Conservation (phyloP, 2,329 filamentous ascomycete genomes). For the Fusarium brachygibbosum region DNA sequence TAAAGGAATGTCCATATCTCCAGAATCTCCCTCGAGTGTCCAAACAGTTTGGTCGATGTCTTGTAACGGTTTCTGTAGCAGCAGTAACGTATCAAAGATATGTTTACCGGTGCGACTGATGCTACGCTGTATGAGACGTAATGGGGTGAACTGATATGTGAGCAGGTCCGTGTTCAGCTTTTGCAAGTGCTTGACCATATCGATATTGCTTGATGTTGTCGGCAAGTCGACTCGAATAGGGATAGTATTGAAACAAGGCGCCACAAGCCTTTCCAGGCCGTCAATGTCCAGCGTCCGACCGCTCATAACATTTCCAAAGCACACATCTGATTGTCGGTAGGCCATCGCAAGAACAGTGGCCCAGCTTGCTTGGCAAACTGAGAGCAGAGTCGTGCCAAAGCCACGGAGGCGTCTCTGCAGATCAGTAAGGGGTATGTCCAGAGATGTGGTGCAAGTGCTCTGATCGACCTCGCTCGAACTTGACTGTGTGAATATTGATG, state of each 20-base stretch:
- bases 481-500: slow-evolving; percentile 45
- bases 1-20: slow-evolving; percentile 80
- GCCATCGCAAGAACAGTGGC: slow-evolving; percentile 71
- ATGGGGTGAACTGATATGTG: slow-evolving; percentile 79
- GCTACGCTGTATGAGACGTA: slow-evolving; percentile 76
- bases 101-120: slow-evolving; percentile 59
- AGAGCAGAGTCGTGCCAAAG: slow-evolving; percentile 72
- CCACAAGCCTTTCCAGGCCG: slow-evolving; percentile 79
- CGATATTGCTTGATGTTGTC: slow-evolving; percentile 62
- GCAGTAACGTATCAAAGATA: slow-evolving; percentile 84
- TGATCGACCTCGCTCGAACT: slow-evolving; percentile 47
- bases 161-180: slow-evolving; percentile 71
- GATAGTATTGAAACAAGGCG: slow-evolving; percentile 92
- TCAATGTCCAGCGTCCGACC: slow-evolving; percentile 78
- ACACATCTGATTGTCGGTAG: slow-evolving; percentile 73
- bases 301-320: slow-evolving; percentile 89
- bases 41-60: slow-evolving; percentile 69
- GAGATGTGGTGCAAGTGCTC: slow-evolving; percentile 47
- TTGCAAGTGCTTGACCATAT: slow-evolving; percentile 73
- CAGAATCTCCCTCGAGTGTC: slow-evolving; percentile 68
- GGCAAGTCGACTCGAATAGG: slow-evolving; percentile 74
- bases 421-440: slow-evolving; percentile 57
- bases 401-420: slow-evolving; percentile 65
- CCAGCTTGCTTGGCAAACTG: slow-evolving; percentile 81
- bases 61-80: slow-evolving; percentile 77